Base-by-base conservation (phyloP, 108 stramenopile species). In the Pseudonitzschia multiseries region DNA sequence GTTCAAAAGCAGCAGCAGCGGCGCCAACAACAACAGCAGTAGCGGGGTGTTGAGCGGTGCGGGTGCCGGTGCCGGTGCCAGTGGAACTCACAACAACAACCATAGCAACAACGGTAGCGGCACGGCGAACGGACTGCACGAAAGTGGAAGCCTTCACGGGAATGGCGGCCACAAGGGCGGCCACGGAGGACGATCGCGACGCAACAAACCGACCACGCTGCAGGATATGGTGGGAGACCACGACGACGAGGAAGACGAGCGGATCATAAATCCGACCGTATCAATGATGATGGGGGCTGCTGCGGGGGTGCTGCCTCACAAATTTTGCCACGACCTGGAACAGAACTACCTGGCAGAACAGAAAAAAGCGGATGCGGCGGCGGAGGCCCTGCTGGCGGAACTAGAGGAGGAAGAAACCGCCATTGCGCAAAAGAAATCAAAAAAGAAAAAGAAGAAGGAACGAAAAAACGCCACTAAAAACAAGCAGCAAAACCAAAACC, bases 281-380 rank as follows among this genome's bases (percentile, higher is more conserved):
- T 48, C 46, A 1, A 67, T 67, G 66, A 72, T 72, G 71, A 72
- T 46, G 36, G 62, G 36, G 29, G 61, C 61, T 18, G 29, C 61
- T 10, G 61, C 61, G 61, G 63, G 33, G 28, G 63, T 62, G 24
- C 66, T 74, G 24, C 73, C 62, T 6, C 65, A 32, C 20, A 73
- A 56, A 29, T 67, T 67, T 29, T 67, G 66, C 22, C 66, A 67
- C 42, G 66, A 67, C 43, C 18, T 57, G 36, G 41, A 41, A 72
- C 71, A 56, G 60, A 64, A 57, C n/a, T 71, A 71, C 17, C 18
- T 79, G 57, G 71, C 68, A n/a, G 79, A 81, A 64, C 80, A 93
- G 68, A 87, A 86, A 52, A 88, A 93, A 79, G 96, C 96, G 6
- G 92, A 96, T 51, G 92, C 90, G 12, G 96, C 96, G 12, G 96